Base-by-base conservation (phyloP, 345 rosid genomes). In the Eucalyptus cloeziana region DNA sequence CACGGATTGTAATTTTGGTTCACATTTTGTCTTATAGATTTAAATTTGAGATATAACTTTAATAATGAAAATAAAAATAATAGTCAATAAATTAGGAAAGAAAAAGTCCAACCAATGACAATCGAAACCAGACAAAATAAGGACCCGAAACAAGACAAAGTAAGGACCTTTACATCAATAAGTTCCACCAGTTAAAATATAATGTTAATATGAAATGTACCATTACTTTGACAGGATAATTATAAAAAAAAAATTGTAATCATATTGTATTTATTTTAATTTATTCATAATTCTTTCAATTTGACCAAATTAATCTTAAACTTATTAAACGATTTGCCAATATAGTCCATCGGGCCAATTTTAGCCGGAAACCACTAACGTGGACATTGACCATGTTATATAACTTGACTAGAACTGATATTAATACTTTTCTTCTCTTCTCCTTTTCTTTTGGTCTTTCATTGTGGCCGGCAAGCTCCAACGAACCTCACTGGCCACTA, bases 401-500 rank as follows among this genome's bases (percentile, higher is more conserved):
- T 56, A 24, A 56, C 62, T 22, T 22, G 30, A 56, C 6, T 24
- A 1, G 30, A 56, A 56, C 5, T 24, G 1, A 56, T 1, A 56
- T 56, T 9, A 5, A 56, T 56, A 56, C 5, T 24, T 56, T 56
- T 56, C 30, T 56, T 56, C 30, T 56, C 30, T 56, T 56, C 13
- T 56, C 6, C 13, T 56, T 56, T 56, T 24, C 62, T 2, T 56
- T 56, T 24, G 30, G 0, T 56, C 27, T 56, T 56, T 56, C 62
- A 10, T 0, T 2, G 1, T 56, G 62, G 62, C 13, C 6, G 6
- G 13, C 62, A 56, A 56, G 30, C 62, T 56, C 62, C 62, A 22
- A 4, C 1, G 3, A 56, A 21, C 30, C 30, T 56, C 13, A 10
- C 13, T 3, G 1, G 1, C 30, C 30, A 56, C 13, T 24, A 24